A percentile compares a stretch with the other conserved stretches of the same genome.
Conservation (phyloP, 805 yeast species). For the Yarrowia sp. region DNA sequence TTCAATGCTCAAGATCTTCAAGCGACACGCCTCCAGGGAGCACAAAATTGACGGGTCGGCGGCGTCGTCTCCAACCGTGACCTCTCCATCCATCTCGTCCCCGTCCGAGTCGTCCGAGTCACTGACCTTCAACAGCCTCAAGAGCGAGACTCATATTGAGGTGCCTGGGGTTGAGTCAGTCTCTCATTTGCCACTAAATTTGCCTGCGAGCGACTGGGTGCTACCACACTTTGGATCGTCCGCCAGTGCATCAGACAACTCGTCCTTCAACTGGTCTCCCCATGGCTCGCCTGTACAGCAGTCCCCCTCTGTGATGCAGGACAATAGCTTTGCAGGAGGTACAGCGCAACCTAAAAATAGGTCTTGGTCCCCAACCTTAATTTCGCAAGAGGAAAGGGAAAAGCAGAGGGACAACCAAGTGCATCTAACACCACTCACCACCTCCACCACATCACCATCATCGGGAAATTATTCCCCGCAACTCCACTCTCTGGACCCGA, state of each 20-base stretch:
- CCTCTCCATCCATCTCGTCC: neutral
- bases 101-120: neutral
- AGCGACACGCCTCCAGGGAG: neutral
- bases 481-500: neutral
- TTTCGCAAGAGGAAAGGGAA: slow-evolving; percentile 17
- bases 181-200: neutral
- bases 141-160: neutral
- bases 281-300: neutral
- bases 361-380: neutral
- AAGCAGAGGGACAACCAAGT: neutral
- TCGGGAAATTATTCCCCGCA: neutral
- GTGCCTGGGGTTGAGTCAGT: neutral
- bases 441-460: neutral
- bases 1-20: neutral
- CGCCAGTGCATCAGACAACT: neutral
- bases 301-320: neutral
- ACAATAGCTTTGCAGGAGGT: slow-evolving; percentile 6
- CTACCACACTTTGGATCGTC: neutral
- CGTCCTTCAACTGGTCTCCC: slow-evolving; percentile 8
- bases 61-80: neutral
- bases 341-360: slow-evolving; percentile 18
- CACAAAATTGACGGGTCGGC: neutral
- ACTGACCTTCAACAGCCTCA: neutral
- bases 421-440: neutral
- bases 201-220: neutral